Evolutionary conservation across 805 yeast species (phyloP).

Genomic region (Kregervanrija delftensis): DNA sequence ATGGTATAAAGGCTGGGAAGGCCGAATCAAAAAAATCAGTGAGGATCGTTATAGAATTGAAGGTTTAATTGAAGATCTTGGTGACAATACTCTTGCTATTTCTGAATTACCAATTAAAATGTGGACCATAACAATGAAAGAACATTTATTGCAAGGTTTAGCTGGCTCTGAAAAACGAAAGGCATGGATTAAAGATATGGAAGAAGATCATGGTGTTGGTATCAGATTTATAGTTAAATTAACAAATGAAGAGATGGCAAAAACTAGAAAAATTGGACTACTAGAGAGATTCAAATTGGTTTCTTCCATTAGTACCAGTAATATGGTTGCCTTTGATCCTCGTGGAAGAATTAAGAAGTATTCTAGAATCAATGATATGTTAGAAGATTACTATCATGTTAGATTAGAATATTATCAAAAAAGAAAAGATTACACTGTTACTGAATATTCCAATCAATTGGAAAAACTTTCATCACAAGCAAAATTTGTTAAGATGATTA

Average conservation of each 20-base stretch:
- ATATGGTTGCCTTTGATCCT: conserved; percentile 95
- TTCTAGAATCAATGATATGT: conserved; percentile 65
- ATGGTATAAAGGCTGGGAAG: conserved; percentile 96
- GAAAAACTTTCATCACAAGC: conserved; percentile 78
- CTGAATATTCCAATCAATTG: conserved; percentile 63
- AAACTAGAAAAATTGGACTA: conserved; percentile 67
- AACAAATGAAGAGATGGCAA: conserved; percentile 74
- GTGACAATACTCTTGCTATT: conserved; percentile 74
- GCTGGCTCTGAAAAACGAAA: conserved; percentile 65
- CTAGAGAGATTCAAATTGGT: conserved; percentile 78
- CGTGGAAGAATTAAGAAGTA: conserved; percentile 81
- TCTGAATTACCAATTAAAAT: conserved; percentile 88
- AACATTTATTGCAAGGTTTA: conserved; percentile 66
- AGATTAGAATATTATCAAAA: conserved; percentile 86
- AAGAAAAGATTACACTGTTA: conserved; percentile 75
- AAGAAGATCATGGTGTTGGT: conserved; percentile 83
- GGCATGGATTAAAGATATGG: conserved; percentile 91
- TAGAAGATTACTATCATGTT: conserved; percentile 77
- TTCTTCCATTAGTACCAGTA: conserved; percentile 60
- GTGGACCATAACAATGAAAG: conserved; percentile 92
- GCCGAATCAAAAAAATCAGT: conserved; percentile 49
- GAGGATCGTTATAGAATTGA: conserved; percentile 66
- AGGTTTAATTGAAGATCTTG: conserved; percentile 78
- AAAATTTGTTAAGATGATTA: conserved; percentile 82
- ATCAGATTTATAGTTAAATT: conserved; percentile 75